These are phyloP conservation scores for Saccharomyces hybrid DNA, from an alignment of 1,139 yeast species.

Conservation along the genomic window DNA sequence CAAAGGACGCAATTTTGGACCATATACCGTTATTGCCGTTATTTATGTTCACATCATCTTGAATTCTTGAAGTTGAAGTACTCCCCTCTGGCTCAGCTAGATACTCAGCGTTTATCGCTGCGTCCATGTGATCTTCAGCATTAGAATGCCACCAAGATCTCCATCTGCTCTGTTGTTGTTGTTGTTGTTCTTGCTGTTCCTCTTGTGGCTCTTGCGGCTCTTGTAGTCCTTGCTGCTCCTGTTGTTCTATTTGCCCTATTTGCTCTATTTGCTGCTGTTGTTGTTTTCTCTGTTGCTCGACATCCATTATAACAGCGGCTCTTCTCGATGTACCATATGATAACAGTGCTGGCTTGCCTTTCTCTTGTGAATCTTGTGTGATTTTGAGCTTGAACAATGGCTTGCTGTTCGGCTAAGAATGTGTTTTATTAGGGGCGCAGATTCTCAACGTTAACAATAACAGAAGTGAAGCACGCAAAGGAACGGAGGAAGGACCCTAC, in stretches of 20 bases:
- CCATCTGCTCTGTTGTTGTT: slow-evolving; percentile 1
- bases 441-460: background rate
- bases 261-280: background rate
- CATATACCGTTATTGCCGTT: background rate
- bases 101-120: background rate
- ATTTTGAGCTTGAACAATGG: background rate
- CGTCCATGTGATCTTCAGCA: background rate
- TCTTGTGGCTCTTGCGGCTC: background rate
- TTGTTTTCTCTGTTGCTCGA: background rate
- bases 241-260: background rate
- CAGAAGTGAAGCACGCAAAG: background rate
- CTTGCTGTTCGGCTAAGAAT: background rate
- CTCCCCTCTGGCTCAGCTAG: background rate
- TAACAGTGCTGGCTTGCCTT: background rate
- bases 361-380: background rate
- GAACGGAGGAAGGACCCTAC: background rate
- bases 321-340: background rate
- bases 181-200: background rate
- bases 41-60: background rate
- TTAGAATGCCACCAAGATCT: slow-evolving; percentile 9
- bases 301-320: background rate
- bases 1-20: background rate
- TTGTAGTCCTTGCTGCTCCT: background rate
- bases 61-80: background rate
- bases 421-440: background rate